Evolutionary conservation across 2,329 filamentous ascomycete species (phyloP), one percentile per base, ranked within the genome.

Genomic region (Talaromyces funiculosus): DNA sequence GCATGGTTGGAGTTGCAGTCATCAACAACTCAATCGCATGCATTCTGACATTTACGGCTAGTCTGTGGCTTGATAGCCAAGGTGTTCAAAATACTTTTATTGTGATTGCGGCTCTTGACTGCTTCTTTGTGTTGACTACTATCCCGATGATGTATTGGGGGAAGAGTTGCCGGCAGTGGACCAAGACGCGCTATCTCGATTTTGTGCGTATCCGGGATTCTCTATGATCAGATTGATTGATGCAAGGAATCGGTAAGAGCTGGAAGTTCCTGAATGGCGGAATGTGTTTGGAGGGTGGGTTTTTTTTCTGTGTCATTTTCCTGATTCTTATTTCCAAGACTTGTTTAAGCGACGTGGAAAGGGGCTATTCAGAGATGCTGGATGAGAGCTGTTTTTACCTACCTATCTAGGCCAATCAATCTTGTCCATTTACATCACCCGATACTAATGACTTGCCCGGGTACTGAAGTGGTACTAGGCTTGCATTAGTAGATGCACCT

Each of bases 1-100:
- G 82, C 29, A 84, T 84, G 82, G 82, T 84, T 1, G 81, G 82
- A 5, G 82, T 84, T 1, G 77, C 80, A 2, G 80, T 83, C 20
- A 82, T 84, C 68, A 84, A 84, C 69, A 84, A 84, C 67, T 79
- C 77, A 2, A 72, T 84, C 16, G 82, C 79, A 8, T 81, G 79
- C 66, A 73, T 83, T 59, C 82, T 84, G 62, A 83, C 82, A 0
- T 84, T 84, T 62, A 76, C 76, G 0, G 77, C 78, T 7, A 75
- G 73, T 62, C 71, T 76, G 62, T 84, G 82, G 81, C 70, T 84
- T 29, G 77, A 78, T 45, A 73, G 75, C 0, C 78, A 73, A 53
- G 76, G 78, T 1, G 66, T 81, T 10, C 67, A 75, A 35, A 73
- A 80, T 61, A 79, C 77, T 3, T 84, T 83, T 60, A 80, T 83